A percentile compares a stretch with the other conserved stretches of the same genome.
These are phyloP conservation scores for Cercospora janseana DNA, from an alignment of 2,329 filamentous ascomycete genomes.

Conservation along the genomic window DNA sequence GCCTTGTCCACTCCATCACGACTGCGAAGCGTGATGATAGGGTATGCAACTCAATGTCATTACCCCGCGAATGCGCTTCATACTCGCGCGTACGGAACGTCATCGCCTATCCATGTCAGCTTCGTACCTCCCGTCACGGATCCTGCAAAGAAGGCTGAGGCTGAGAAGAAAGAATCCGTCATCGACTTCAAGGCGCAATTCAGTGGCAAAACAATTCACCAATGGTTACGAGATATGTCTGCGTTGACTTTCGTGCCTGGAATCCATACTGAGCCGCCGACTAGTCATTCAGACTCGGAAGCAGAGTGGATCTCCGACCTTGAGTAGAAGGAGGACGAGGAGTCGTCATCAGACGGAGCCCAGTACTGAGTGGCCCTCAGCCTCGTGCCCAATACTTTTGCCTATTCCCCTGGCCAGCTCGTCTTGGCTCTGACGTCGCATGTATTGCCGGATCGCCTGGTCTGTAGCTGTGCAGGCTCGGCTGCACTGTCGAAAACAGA, in stretches of 20 bases:
- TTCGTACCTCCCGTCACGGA: conserved; percentile 15
- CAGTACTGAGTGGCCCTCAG: no score
- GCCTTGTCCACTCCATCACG: background rate
- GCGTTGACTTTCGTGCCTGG: conserved; percentile 16
- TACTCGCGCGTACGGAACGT: background rate
- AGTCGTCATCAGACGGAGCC: no score
- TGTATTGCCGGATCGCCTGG: no score
- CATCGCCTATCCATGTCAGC: no score
- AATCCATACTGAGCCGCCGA: background rate
- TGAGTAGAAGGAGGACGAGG: no score
- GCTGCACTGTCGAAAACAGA: no score
- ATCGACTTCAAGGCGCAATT: conserved; percentile 11
- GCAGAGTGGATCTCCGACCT: no score
- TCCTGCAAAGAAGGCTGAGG: conserved; percentile 1
- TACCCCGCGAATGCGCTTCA: background rate
- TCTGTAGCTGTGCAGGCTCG: no score
- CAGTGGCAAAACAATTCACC: conserved; percentile 3
- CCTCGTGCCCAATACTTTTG: no score
- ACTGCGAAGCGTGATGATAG: conserved; percentile 14
- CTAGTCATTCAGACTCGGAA: background rate
- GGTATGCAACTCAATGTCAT: conserved; percentile 4
- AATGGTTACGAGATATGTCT: conserved; percentile 17
- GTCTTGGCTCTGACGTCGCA: no score
- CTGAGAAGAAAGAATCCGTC: background rate
- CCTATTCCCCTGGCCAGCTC: no score